A percentile compares a stretch with the other conserved stretches of the same genome.
phyloP scores from a whole-genome alignment of 257 asterid species.

The Solanum ahanhuiri region DNA sequence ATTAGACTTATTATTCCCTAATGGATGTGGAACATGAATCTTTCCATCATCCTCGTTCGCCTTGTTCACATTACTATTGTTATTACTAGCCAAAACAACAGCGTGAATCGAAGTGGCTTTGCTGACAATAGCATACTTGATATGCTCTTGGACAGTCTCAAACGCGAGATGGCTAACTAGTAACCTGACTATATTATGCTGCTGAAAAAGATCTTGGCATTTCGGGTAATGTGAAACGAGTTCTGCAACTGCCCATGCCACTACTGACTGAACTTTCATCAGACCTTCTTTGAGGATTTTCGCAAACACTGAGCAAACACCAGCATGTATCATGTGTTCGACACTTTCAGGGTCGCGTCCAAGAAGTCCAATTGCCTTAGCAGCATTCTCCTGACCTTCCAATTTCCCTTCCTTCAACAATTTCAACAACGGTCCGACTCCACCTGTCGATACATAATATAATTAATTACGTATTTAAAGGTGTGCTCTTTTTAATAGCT shows the following conservation, averaged over 20 bases:
- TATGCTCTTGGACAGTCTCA: slow-evolving; percentile 64
- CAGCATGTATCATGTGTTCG: slow-evolving; percentile 56
- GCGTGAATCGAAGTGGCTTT: slow-evolving; percentile 67
- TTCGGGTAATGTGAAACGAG: slow-evolving; percentile 46
- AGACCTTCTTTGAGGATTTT: slow-evolving; percentile 61
- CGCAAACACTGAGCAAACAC: slow-evolving; percentile 53
- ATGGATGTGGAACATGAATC: slow-evolving; percentile 1
- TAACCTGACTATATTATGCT: slow-evolving; percentile 44
- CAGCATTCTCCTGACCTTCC: slow-evolving; percentile 63
- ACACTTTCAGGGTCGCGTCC: slow-evolving; percentile 67
- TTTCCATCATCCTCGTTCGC: slow-evolving; percentile 2
- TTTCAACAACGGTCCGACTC: slow-evolving; percentile 51
- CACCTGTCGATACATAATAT: slow-evolving; percentile 7
- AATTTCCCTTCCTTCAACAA: slow-evolving; percentile 58
- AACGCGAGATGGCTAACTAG: slow-evolving; percentile 58
- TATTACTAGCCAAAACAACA: slow-evolving; percentile 46
- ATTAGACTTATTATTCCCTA: slow-evolving; percentile 5
- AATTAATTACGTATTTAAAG: not conserved
- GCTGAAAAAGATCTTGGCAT: slow-evolving; percentile 58
- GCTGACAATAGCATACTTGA: slow-evolving; percentile 49
- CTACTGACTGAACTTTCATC: slow-evolving; percentile 58
- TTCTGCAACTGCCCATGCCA: slow-evolving; percentile 69
- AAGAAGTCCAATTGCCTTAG: slow-evolving; percentile 50
- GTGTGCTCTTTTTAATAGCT: no score
- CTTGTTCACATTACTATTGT: not conserved